Base-by-base conservation (phyloP, 1,284 basidiomycete species). In the Moniliophthora roreri region DNA sequence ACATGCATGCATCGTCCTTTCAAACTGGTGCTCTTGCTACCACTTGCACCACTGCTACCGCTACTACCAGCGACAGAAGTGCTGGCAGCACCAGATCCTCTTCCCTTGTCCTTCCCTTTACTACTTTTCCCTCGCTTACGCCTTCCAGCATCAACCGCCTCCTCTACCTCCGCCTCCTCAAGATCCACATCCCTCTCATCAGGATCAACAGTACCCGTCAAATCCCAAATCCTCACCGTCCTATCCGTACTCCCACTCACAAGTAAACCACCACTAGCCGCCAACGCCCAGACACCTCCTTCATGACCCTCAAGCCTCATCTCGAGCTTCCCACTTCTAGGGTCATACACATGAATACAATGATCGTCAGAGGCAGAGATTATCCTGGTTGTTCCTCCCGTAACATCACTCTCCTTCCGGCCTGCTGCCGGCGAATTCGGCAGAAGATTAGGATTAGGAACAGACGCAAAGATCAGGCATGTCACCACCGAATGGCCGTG, bases 301-400 rank as follows among this genome's bases (percentile, higher is more conserved):
- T 95, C 91, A 65, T 98, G 95, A 2, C 95, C 95, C 53, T 89
- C 81, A 18, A 98, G 78, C 0, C 86, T 82, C 50, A 81, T 84
- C 4, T 88, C 70, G 21, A 92, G 78, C 45, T 84, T 78, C 5
- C 95, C 95, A 0, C 88, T 92, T 21, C 78, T 69, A 15, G 93
- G 93, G 23, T 87, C 88, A 69, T 95, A 96, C 44, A 97, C 85
- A 66, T 95, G 91, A 63, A 98, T 96, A 3, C 91, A 91, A 64
- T 95, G 91, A 68, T 93, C 92, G 66, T 95, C 93, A 1, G 94
- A 96, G 8, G 95, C 95, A 4, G 92, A 94, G 62, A 98, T 93
- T 69, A 98, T 93, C 62, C 95, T n/a, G n/a, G n/a, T n/a, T n/a
- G n/a, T n/a, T n/a, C n/a, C n/a, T n/a, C n/a, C n/a, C n/a, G n/a